These are phyloP conservation scores for Wickerhamomyces chambardii DNA, from an alignment of 805 yeast species.

Conservation along the genomic window DNA sequence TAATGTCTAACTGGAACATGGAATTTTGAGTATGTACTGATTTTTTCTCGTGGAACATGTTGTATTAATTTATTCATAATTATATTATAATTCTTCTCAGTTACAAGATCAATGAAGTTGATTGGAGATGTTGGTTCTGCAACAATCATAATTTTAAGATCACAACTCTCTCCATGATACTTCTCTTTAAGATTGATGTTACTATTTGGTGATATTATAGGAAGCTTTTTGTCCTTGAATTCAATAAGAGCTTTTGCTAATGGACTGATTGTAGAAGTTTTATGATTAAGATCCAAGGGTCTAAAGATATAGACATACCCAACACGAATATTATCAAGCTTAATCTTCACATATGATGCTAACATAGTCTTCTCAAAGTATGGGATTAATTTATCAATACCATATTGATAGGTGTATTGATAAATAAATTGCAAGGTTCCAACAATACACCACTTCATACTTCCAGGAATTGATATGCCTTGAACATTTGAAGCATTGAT, in stretches of 20 bases:
- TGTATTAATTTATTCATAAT: not conserved
- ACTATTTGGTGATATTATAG: not conserved
- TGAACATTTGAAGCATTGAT: not conserved
- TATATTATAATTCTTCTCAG: not conserved
- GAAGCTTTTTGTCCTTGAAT: not conserved
- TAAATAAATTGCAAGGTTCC: not conserved
- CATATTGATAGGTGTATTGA: not conserved
- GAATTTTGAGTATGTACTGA: not conserved
- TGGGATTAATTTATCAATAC: not conserved
- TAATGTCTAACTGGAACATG: not conserved
- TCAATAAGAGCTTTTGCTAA: not conserved
- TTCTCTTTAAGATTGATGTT: not conserved
- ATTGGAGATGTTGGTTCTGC: not conserved
- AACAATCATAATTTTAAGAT: not conserved
- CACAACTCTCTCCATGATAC: not conserved
- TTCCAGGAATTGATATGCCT: not conserved
- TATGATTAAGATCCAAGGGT: not conserved
- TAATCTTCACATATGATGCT: not conserved
- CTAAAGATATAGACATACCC: not conserved
- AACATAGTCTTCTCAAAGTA: not conserved
- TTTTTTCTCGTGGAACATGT: not conserved
- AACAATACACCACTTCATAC: not conserved
- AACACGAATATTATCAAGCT: not conserved
- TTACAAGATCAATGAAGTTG: not conserved
- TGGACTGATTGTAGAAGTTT: not conserved